Evolutionary conservation across 2,329 filamentous ascomycete species (phyloP), one percentile per base, ranked within the genome.

Genomic region (Apiospora saccharicola): DNA sequence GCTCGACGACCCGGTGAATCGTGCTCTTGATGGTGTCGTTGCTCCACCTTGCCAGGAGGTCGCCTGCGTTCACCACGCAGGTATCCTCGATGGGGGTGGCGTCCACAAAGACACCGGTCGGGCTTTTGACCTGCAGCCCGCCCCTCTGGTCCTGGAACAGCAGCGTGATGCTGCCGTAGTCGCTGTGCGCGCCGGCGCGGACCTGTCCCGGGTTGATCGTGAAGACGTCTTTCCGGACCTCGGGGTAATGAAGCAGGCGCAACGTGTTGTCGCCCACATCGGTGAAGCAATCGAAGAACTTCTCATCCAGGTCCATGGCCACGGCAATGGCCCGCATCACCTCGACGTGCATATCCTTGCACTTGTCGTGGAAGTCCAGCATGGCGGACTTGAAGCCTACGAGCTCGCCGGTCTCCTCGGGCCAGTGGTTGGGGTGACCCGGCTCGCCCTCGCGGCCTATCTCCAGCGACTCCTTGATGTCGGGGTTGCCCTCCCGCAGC

Each of bases 1-100:
- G 95, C 83, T 98, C 93, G 6, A 98, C 93, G 0, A 98, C 95
- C 14, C 95, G 90, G 82, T 98, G 95, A 73, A 95, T 90, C 4
- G 95, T 98, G 79, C 93, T 96, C 84, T 93, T 95, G 83, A 98
- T 97, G 5, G 90, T 93, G 78, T 97, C 94, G 79, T 98, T 98
- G 75, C 93, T 94, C 95, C 95, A 98, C 70, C 95, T 87, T 1
- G 94, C 92, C 69, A 98, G 85, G 76, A 98, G 81, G 80, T 98
- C 83, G 19, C 82, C 83, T n/a, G 82, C 78, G 69, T 84, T 85
- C 76, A 85, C 81, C 0, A 85, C 79, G 64, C 79, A 73, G 4
- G 78, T 78, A 8, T 77, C 73, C 57, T 75, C 73, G 71, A 80
- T 77, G 37, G 76, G 83, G 8, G 90, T 94, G 0, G 94, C 95